Percentiles rank a stretch among this genome's conserved stretches.
Evolutionary conservation across 371 early-diverging fungal genomes (phyloP).

Genomic region (Quaeritorhiza haematococci): DNA sequence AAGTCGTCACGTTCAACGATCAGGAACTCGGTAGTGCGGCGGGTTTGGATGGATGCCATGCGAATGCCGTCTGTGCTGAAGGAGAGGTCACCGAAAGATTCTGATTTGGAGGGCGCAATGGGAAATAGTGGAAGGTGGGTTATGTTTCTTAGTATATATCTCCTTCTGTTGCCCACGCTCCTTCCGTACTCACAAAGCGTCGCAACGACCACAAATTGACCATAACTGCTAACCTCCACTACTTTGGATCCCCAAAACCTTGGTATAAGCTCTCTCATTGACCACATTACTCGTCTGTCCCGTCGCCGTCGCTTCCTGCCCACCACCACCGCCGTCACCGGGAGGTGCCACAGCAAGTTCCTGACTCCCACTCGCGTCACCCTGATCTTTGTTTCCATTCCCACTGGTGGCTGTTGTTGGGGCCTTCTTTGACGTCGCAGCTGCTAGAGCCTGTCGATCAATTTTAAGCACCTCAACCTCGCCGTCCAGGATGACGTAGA

Average conservation of each 20-base stretch:
- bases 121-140: too few species aligned
- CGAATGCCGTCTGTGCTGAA: conserved; percentile 13
- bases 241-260: conserved; percentile 16
- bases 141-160: too few species aligned
- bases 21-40: conserved; percentile 24
- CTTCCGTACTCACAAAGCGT: too few species aligned
- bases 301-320: too few species aligned
- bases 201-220: too few species aligned
- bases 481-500: conserved; percentile 31
- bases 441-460: conserved; percentile 15
- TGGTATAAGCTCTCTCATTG: conserved; percentile 20
- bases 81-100: conserved; percentile 29
- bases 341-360: too few species aligned
- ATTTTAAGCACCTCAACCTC: conserved; percentile 27
- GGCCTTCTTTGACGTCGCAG: neutral
- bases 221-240: conserved; percentile 21
- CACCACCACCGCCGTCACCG: too few species aligned
- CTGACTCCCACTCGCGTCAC: too few species aligned
- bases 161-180: too few species aligned
- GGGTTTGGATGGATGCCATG: conserved; percentile 16
- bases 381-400: too few species aligned
- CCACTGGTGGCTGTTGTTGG: neutral
- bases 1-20: conserved; percentile 16
- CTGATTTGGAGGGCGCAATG: too few species aligned
- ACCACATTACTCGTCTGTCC: too few species aligned